phyloP scores from a whole-genome alignment of 1,284 basidiomycete species.

The Pseudomicrostroma phylloplanum region DNA sequence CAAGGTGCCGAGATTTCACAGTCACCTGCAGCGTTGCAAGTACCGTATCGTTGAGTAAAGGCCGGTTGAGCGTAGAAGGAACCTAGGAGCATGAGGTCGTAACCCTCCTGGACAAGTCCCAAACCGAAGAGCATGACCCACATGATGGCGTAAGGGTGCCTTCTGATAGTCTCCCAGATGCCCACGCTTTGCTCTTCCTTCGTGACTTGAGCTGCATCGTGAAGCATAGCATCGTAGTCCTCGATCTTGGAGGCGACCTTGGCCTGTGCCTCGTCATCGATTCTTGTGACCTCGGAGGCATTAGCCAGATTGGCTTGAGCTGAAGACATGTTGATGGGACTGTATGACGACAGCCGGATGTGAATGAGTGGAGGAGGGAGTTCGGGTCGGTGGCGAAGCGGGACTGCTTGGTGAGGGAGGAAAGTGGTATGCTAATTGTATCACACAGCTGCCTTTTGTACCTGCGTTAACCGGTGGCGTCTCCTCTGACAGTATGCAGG shows the following conservation, averaged over 20 bases:
- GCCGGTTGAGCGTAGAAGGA: constrained; percentile 52
- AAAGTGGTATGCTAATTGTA: too few relatives aligned
- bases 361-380: too few relatives aligned
- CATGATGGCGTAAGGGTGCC: constrained; percentile 53
- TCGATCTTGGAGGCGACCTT: constrained; percentile 31
- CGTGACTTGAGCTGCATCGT: constrained; percentile 52
- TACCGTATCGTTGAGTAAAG: constrained; percentile 46
- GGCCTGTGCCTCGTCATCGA: constrained; percentile 32
- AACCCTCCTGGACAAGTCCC: constrained; percentile 55
- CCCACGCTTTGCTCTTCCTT: constrained; percentile 51
- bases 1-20: constrained; percentile 53
- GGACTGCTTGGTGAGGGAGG: too few relatives aligned
- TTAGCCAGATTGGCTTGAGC: not conserved
- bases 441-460: too few relatives aligned
- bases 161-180: constrained; percentile 50
- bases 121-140: constrained; percentile 54
- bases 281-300: constrained; percentile 25
- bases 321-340: not conserved
- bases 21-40: constrained; percentile 31
- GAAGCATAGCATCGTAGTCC: constrained; percentile 47
- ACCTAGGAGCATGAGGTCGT: constrained; percentile 34
- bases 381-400: too few relatives aligned
- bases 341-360: not conserved
- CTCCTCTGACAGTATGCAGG: too few relatives aligned
- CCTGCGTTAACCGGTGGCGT: too few relatives aligned